Evolutionary conservation across 345 rosid species (phyloP).

Genomic region (Murraya koenigii): DNA sequence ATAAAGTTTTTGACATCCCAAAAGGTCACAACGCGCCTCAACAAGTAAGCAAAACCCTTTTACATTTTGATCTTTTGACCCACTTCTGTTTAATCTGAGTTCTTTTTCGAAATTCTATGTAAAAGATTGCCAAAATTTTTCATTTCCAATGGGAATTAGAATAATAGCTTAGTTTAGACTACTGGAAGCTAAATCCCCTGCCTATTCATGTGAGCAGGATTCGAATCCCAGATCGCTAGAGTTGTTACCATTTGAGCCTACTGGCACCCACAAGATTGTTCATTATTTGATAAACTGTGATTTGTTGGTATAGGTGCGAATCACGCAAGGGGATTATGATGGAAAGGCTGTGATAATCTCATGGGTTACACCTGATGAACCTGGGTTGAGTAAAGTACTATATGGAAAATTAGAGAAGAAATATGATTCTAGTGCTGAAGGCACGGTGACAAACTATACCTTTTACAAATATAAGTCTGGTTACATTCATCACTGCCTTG

Average conservation of each 20-base stretch:
- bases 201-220: no score
- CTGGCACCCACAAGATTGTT: not conserved
- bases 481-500: conserved; percentile 46
- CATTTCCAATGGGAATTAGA: not conserved
- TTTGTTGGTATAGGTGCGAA: conserved; percentile 31
- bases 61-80: not conserved
- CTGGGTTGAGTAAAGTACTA: conserved; percentile 26
- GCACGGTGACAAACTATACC: conserved; percentile 25
- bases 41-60: conserved; percentile 25
- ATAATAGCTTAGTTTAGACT: not conserved
- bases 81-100: no score
- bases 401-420: conserved; percentile 29
- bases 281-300: no score
- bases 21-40: conserved; percentile 43
- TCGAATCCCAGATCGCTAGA: no score
- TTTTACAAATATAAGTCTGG: conserved; percentile 47
- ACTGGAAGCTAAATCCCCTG: not conserved
- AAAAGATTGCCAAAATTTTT: not conserved
- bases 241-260: no score
- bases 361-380: conserved; percentile 34
- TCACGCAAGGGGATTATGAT: conserved; percentile 45
- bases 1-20: conserved; percentile 39
- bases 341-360: conserved; percentile 47
- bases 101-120: not conserved
- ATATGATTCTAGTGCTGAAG: conserved; percentile 27